Base-by-base conservation (phyloP, 2,329 filamentous ascomycete genomes). In the Fusarium sp. region DNA sequence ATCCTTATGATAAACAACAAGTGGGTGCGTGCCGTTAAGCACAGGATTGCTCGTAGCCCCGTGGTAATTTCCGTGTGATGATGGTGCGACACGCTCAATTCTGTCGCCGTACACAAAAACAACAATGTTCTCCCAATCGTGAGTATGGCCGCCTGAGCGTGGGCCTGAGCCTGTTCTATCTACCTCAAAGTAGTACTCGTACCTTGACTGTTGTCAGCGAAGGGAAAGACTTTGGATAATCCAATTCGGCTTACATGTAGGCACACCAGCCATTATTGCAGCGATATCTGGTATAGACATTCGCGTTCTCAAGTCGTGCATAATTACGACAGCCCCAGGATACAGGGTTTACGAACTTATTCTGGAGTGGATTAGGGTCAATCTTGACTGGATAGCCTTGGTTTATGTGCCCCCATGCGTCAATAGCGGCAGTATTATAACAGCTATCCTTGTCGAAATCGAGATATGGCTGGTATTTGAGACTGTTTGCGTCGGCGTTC, bases 191-290 rank as follows among this genome's bases (percentile, higher is more conserved):
- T 48, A 48, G 32, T 57, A 57, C 4, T 58, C 55, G 2, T 58
- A 58, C 55, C 55, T 58, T 13, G 4, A 2, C 12, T 27, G 10
- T 13, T 2, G 5, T 60, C 18, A 60, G 9, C 7, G 8, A 9
- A n/a, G 0, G 14, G 0, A 20, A 14, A 14, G 6, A 12, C 33
- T 15, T 35, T 35, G 12, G 3, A 15, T 6, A 15, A 14, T 35
- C 14, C 12, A 14, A 15, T 7, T 15, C 4, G n/a, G 20, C 46
- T 17, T 17, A 49, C 46, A 49, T 49, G 15, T 49, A 49, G 3
- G 46, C 46, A 17, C 46, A 49, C 46, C 46, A 49, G 30, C 46
- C 46, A 35, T 49, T 49, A 32, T 49, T 49, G 14, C 46, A 49
- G n/a, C 46, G 46, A 15, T 10, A 14, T 37, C 46, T 12, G 5